A percentile compares a stretch with the other conserved stretches of the same genome.
These are phyloP conservation scores for Colletotrichum magnum DNA, from an alignment of 2,329 filamentous ascomycete genomes.

Conservation along the genomic window DNA sequence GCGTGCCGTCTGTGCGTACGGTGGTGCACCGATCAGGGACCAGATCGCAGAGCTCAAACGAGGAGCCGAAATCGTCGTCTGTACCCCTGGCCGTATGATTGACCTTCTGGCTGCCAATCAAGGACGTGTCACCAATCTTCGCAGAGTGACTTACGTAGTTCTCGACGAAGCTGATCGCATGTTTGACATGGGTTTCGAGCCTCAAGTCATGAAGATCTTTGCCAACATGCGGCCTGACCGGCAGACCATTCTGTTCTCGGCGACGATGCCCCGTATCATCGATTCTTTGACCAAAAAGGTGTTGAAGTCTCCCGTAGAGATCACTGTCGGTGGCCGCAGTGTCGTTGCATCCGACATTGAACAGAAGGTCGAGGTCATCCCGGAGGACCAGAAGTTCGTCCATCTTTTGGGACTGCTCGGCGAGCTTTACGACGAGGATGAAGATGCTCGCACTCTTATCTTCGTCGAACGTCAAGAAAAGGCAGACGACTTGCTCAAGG, in stretches of 20 bases:
- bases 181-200: conserved; percentile 99
- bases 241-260: conserved; percentile 96
- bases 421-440: conserved; percentile 86
- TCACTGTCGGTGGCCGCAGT: conserved; percentile 89
- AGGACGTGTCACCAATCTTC: conserved; percentile 93
- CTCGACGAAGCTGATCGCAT: conserved; percentile 98
- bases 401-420: conserved; percentile 89
- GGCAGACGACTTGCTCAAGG: conserved; percentile 83
- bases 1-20: conserved; percentile 92
- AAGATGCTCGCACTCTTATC: conserved; percentile 90
- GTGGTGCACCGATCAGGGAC: conserved; percentile 95
- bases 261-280: conserved; percentile 95
- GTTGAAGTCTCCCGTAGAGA: conserved; percentile 87
- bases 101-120: conserved; percentile 94
- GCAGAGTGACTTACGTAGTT: conserved; percentile 91
- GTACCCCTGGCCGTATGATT: conserved; percentile 95
- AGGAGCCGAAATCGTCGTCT: conserved; percentile 94
- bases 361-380: conserved; percentile 89
- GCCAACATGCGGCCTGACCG: conserved; percentile 91
- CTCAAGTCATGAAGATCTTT: conserved; percentile 97
- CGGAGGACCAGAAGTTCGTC: conserved; percentile 86
- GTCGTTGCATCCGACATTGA: conserved; percentile 93
- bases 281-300: conserved; percentile 92
- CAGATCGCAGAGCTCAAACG: conserved; percentile 97
- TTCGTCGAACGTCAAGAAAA: conserved; percentile 96